A percentile compares a stretch with the other conserved stretches of the same genome.
Conservation (phyloP, 139 green algal genomes). For the Picochlorum sp. region DNA sequence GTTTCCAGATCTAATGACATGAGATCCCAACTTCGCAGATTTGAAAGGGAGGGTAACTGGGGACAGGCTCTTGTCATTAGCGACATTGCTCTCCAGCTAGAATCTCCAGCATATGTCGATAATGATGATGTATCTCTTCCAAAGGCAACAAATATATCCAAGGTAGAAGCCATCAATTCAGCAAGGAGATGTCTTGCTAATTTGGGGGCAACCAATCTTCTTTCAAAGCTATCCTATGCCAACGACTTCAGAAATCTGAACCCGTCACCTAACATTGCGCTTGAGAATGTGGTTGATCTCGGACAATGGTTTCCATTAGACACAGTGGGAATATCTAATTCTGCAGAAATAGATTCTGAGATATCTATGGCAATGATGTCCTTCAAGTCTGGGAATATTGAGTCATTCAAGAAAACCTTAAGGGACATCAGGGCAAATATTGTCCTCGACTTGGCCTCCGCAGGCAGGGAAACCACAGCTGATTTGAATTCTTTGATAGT, state of each 20-base stretch:
- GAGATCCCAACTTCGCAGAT: conserved; percentile 33
- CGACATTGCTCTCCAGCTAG: conserved; percentile 31
- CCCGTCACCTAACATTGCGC: too few relatives aligned
- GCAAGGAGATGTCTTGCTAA: background rate
- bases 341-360: too few relatives aligned
- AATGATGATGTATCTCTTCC: background rate
- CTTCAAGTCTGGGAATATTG: conserved; percentile 21
- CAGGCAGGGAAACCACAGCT: conserved; percentile 29
- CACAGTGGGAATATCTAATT: too few relatives aligned
- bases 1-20: conserved; percentile 34
- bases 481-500: conserved; percentile 40
- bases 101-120: background rate
- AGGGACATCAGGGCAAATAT: conserved; percentile 1
- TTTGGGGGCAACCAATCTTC: background rate
- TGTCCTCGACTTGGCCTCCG: conserved; percentile 9
- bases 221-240: too few relatives aligned
- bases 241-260: too few relatives aligned
- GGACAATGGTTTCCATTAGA: too few relatives aligned
- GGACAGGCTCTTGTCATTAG: conserved; percentile 30
- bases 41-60: conserved; percentile 54
- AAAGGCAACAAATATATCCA: background rate
- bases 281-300: too few relatives aligned
- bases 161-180: background rate
- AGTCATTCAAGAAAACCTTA: conserved; percentile 22
- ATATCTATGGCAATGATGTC: too few relatives aligned